phyloP scores from a whole-genome alignment of 2,329 filamentous ascomycete species.

The Lasiodiplodia hormozganensis region DNA sequence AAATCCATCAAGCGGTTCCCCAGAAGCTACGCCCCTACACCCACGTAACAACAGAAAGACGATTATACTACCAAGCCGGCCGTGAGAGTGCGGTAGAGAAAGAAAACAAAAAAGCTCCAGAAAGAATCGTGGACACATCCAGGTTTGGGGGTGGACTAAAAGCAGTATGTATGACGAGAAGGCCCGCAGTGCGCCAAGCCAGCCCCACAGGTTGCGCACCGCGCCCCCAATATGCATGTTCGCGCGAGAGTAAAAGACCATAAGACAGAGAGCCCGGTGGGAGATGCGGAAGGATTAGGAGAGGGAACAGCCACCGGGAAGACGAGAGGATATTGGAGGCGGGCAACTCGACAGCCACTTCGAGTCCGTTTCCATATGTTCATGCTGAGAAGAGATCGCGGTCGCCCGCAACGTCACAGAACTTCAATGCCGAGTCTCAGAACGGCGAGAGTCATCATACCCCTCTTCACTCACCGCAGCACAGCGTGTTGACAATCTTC shows the following conservation, averaged over 20 bases:
- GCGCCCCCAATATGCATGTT: conserved; percentile 29
- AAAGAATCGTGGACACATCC: conserved; percentile 31
- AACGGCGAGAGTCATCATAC: conserved; percentile 5
- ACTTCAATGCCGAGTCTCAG: conserved; percentile 21
- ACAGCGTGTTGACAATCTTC: conserved; percentile 28
- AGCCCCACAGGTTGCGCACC: conserved; percentile 27
- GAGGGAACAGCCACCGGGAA: conserved; percentile 28
- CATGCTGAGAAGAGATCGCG: conserved; percentile 1
- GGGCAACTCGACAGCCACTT: conserved; percentile 12
- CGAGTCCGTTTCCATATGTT: neutral
- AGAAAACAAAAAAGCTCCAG: conserved; percentile 22
- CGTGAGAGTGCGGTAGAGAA: conserved; percentile 25
- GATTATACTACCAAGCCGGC: conserved; percentile 30
- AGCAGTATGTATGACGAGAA: conserved; percentile 28
- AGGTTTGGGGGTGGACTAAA: conserved; percentile 28
- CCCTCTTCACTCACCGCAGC: conserved; percentile 30
- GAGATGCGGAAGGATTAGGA: conserved; percentile 28
- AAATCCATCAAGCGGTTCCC: conserved; percentile 18
- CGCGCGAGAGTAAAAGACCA: conserved; percentile 27
- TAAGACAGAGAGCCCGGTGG: conserved; percentile 24
- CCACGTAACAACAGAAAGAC: conserved; percentile 27
- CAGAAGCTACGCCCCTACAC: conserved; percentile 25
- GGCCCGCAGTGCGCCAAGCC: conserved; percentile 24
- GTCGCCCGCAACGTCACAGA: conserved; percentile 13
- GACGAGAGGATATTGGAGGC: conserved; percentile 16